phyloP scores from a whole-genome alignment of 2,329 filamentous ascomycete species.

The Endoconidiophora polonica region DNA sequence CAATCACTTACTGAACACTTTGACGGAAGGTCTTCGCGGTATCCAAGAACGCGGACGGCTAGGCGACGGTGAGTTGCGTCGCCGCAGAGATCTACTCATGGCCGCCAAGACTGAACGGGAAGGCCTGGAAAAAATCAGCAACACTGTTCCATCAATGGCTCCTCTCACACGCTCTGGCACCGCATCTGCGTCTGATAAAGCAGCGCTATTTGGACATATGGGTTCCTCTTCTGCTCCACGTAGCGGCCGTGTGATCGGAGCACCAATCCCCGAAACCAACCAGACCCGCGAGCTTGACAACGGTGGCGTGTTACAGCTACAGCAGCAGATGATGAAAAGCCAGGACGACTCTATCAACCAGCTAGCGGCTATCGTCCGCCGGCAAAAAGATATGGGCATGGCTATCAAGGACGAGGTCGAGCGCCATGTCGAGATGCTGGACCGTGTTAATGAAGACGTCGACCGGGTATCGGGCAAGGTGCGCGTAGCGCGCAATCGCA shows the following conservation, averaged over 20 bases:
- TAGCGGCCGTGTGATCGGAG: constrained; percentile 49
- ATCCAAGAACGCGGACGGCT: constrained; percentile 39
- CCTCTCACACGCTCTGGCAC: constrained; percentile 23
- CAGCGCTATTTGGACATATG: constrained; percentile 27
- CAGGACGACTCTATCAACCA: constrained; percentile 59
- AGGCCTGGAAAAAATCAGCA: constrained; percentile 55
- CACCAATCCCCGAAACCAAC: constrained; percentile 56
- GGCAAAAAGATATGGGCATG: constrained; percentile 63
- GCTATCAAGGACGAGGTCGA: constrained; percentile 60
- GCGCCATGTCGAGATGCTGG: constrained; percentile 54
- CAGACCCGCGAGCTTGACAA: constrained; percentile 65
- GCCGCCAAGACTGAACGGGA: constrained; percentile 58
- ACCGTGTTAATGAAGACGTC: constrained; percentile 47
- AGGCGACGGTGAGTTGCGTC: constrained; percentile 58
- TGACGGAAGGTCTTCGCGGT: constrained; percentile 47
- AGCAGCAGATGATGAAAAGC: constrained; percentile 55
- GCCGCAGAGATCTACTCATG: constrained; percentile 53
- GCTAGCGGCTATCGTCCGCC: constrained; percentile 49
- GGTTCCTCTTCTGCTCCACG: constrained; percentile 19
- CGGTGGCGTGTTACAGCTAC: constrained; percentile 53
- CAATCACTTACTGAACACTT: constrained; percentile 41
- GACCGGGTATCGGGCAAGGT: constrained; percentile 52
- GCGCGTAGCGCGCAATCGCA: constrained; percentile 54
- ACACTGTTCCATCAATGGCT: constrained; percentile 29
- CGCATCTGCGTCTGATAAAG: constrained; percentile 31